Percentiles rank a stretch among this genome's conserved stretches.
Evolutionary conservation across 2,329 filamentous ascomycete species (phyloP).

Genomic region (Parascedosporium putredinis): DNA sequence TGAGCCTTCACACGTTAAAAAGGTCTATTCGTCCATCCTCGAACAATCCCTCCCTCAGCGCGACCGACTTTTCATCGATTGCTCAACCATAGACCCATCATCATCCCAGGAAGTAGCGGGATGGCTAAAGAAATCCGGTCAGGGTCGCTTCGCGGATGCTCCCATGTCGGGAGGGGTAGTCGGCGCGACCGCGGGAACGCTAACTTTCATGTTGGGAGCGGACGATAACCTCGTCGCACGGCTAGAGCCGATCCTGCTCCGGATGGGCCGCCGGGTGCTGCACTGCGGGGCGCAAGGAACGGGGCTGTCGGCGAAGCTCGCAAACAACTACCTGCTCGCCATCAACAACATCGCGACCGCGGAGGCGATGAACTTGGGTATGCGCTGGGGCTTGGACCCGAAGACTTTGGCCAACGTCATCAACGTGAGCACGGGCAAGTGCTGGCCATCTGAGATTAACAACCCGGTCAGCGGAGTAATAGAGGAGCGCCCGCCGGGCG

Average conservation of each 20-base stretch:
- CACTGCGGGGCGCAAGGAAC: constrained; percentile 79
- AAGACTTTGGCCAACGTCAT: constrained; percentile 70
- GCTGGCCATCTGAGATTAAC: constrained; percentile 94
- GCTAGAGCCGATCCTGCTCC: constrained; percentile 57
- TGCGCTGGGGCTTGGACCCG: constrained; percentile 48
- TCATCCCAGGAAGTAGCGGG: constrained; percentile 71
- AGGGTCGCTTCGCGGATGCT: constrained; percentile 79
- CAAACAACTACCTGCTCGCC: constrained; percentile 93
- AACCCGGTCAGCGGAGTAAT: constrained; percentile 86
- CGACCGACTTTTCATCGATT: constrained; percentile 81
- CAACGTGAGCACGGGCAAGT: constrained; percentile 86
- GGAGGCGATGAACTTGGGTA: constrained; percentile 57
- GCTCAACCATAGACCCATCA: constrained; percentile 88
- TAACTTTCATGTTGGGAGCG: constrained; percentile 93
- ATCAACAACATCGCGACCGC: constrained; percentile 75
- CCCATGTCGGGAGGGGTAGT: constrained; percentile 97
- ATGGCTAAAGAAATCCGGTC: constrained; percentile 50
- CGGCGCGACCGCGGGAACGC: constrained; percentile 72
- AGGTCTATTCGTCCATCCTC: constrained; percentile 70
- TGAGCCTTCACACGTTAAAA: constrained; percentile 76
- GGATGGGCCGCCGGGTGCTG: constrained; percentile 79
- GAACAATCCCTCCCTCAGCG: constrained; percentile 39
- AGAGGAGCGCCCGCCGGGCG: constrained; percentile 63
- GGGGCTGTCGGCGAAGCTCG: constrained; percentile 83
- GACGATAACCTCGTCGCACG: constrained; percentile 47